Base-by-base conservation (phyloP, 768 basidiomycete genomes). In the Pleurotus eryngii region DNA sequence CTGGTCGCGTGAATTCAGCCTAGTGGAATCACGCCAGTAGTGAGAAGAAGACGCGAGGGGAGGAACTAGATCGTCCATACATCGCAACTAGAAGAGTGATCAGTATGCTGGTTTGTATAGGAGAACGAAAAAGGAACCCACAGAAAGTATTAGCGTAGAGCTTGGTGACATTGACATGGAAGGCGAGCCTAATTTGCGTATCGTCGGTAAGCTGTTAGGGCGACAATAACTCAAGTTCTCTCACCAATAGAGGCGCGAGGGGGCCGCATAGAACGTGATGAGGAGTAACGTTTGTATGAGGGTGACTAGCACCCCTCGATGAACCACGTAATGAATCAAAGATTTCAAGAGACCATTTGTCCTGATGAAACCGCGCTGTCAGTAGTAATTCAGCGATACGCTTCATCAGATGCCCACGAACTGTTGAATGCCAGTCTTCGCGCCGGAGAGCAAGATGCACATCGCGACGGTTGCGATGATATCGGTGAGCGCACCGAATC, bases 91-190 rank as follows among this genome's bases (percentile, higher is more conserved):
- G n/a, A 37, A 12, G 48, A 17, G 20, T n/a, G 26, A 18, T 5
- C 11, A 15, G 14, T 45, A 49, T 26, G 42, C 18, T 27, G 49
- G 30, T 47, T 49, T 15, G 55, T 39, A 14, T 4, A 22, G 8
- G 35, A 30, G 38, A 26, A 14, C 40, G 17, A 24, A 54, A 51
- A 12, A 83, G 14, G 2, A n/a, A 72, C 79, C 70, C 55, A 79
- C 79, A 79, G 64, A 79, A 79, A 1, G 77, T 78, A 58, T 79
- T 79, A 8, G 75, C 78, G 59, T 80, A 80, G 6, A 80, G 66
- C 47, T 76, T 78, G 5, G 78, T 79, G 9, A 79, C 74, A 55
- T 78, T 78, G 57, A 79, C 68, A 56, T 80, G 78, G 58, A 80
- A 72, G 0, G 78, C 74, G 46, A 80, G 65, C 79, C 78, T 80